Evolutionary conservation across 768 basidiomycete species (phyloP), one percentile per base, ranked within the genome.

Genomic region (Rhodotorula kratochvilovae): DNA sequence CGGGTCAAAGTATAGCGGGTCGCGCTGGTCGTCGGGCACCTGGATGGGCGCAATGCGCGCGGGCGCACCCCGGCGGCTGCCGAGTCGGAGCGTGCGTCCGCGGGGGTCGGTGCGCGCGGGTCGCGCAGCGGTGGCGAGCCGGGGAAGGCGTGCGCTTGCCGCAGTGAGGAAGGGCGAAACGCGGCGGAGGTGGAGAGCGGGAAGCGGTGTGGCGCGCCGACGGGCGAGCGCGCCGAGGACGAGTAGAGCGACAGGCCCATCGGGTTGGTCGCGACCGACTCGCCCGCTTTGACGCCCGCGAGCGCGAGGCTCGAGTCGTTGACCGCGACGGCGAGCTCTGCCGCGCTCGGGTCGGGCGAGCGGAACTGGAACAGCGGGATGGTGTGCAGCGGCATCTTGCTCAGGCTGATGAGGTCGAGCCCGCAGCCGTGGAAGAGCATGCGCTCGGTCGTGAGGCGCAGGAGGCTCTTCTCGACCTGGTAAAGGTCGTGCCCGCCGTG

Each of bases 401-500:
- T 87, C 53, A 98, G 84, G 53, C 88, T 89, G 57, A 99, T 86
- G 53, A 98, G 85, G 77, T 97, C 91, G 15, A 96, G 81, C 1
- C 88, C 87, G 75, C 95, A 90, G 0, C 96, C 96, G 79, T 96
- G 92, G 78, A 93, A 93, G 31, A 96, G 84, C 85, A 97, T 87
- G 25, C 96, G 86, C 36, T 91, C 92, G 4, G 93, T 96, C 0
- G 96, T 98, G 66, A 97, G 82, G 19, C 93, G 87, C 27, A 99
- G 84, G 5, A 98, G 85, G 69, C 87, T 86, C 79, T 95, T 98
- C 64, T 89, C 89, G 7, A 97, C 96, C 36, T 89, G 87, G 79
- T 92, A 98, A 91, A 91, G 5, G 92, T 92, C 6, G 93, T 91
- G 0, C 95, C 96, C 0, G 96, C 94, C 2, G 92, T 94, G 72